Conservation (phyloP, 305 asterid genomes). For the Fraxinus baroniana region DNA sequence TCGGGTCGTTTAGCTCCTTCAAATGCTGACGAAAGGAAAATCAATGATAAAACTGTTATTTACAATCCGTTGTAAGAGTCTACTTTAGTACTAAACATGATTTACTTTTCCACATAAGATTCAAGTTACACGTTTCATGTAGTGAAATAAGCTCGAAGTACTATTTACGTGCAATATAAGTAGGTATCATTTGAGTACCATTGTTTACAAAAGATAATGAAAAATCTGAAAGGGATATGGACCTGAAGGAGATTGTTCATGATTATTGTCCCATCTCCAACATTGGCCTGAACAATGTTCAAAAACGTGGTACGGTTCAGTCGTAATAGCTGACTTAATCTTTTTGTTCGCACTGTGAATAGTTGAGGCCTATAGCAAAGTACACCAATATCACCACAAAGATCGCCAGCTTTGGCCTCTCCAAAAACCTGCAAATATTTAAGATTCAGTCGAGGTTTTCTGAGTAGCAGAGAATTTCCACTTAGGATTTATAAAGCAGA, state of each 20-base stretch:
- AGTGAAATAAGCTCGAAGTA: neutral
- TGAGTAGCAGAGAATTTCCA: neutral
- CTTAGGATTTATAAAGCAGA: neutral
- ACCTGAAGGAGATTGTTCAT: constrained; percentile 95
- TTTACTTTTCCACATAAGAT: neutral
- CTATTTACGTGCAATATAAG: neutral
- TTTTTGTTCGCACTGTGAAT: constrained; percentile 81
- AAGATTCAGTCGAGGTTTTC: constrained; percentile 13
- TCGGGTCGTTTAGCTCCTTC: constrained; percentile 74
- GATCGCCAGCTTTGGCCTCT: constrained; percentile 74
- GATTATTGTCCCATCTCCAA: constrained; percentile 83
- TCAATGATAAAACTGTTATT: constrained; percentile 1
- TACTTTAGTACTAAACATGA: neutral
- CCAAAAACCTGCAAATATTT: constrained; percentile 61
- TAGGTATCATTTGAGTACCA: neutral
- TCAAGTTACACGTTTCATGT: neutral
- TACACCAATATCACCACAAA: constrained; percentile 90
- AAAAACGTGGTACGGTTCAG: constrained; percentile 75
- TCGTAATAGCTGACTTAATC: constrained; percentile 78
- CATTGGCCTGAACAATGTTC: constrained; percentile 83
- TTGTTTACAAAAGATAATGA: neutral
- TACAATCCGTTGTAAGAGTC: neutral
- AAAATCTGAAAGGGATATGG: neutral
- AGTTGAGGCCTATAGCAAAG: constrained; percentile 91
- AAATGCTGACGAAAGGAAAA: constrained; percentile 48